Conservation (phyloP, 768 basidiomycete genomes). For the Calocybe indica region DNA sequence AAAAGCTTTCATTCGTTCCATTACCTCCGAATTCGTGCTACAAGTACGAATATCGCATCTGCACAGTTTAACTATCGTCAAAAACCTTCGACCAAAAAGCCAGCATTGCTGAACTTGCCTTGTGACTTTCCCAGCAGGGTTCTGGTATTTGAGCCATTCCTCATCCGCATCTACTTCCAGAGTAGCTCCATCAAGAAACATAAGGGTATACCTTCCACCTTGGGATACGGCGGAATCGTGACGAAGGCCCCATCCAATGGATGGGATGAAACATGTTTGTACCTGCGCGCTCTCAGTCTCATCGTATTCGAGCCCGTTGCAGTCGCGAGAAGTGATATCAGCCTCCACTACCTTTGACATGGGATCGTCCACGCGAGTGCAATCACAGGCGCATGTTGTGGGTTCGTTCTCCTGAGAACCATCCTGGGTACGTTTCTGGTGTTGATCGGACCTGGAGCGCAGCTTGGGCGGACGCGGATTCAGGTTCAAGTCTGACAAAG, state of each 20-base stretch:
- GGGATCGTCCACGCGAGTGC: too few relatives aligned
- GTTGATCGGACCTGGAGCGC: too few relatives aligned
- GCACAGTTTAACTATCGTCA: background rate
- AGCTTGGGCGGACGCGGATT: too few relatives aligned
- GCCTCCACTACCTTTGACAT: too few relatives aligned
- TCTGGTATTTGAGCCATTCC: slow-evolving; percentile 30
- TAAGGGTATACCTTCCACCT: slow-evolving; percentile 35
- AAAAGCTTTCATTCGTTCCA: slow-evolving; percentile 36
- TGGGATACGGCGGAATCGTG: slow-evolving; percentile 29
- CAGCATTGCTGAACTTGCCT: slow-evolving; percentile 16
- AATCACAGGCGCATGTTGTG: too few relatives aligned
- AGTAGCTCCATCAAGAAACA: slow-evolving; percentile 35
- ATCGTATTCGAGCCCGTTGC: too few relatives aligned
- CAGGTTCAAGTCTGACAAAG: too few relatives aligned
- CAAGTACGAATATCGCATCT: slow-evolving; percentile 31
- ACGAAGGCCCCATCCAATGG: slow-evolving; percentile 38
- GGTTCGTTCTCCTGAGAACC: too few relatives aligned
- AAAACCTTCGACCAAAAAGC: background rate
- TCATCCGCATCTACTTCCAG: slow-evolving; percentile 39
- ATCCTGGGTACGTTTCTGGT: too few relatives aligned
- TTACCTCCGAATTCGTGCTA: slow-evolving; percentile 22
- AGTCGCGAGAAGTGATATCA: too few relatives aligned
- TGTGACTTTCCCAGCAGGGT: slow-evolving; percentile 17
- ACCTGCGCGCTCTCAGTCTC: background rate
- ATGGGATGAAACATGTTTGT: slow-evolving; percentile 33